phyloP scores from a whole-genome alignment of 75 land plant genomes.

The Picea sitchensis region DNA sequence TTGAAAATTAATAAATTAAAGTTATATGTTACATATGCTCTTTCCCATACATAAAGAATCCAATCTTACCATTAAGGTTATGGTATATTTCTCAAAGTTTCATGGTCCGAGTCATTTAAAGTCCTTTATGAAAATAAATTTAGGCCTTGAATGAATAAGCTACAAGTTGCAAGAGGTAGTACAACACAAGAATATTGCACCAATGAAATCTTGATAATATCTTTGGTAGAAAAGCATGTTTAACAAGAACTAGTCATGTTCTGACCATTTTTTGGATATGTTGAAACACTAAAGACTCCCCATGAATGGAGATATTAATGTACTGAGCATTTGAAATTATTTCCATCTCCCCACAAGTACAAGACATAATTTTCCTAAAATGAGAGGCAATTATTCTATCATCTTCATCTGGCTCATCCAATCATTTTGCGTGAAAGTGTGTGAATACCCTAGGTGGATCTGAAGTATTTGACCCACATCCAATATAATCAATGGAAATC shows the following conservation, averaged over 20 bases:
- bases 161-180: conserved; percentile 90
- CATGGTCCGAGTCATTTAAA: too few relatives aligned
- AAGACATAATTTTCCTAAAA: conserved; percentile 67
- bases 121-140: too few relatives aligned
- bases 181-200: conserved; percentile 67
- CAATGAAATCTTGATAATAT: conserved; percentile 65
- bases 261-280: conserved; percentile 99
- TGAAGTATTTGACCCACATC: conserved; percentile 19
- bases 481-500: conserved; percentile 5
- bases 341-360: conserved; percentile 80
- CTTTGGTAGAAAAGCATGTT: conserved; percentile 73
- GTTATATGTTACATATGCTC: too few relatives aligned
- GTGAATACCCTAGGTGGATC: not conserved
- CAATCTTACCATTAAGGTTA: too few relatives aligned
- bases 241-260: conserved; percentile 90
- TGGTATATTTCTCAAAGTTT: too few relatives aligned
- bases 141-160: too few relatives aligned
- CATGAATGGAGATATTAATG: conserved; percentile 67
- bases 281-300: conserved; percentile 97
- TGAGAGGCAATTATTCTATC: conserved; percentile 75
- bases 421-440: conserved; percentile 59
- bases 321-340: conserved; percentile 31
- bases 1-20: too few relatives aligned
- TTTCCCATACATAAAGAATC: too few relatives aligned
- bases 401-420: conserved; percentile 67